These are phyloP conservation scores for Passalora sequoiae DNA, from an alignment of 2,329 filamentous ascomycete species.

Conservation along the genomic window DNA sequence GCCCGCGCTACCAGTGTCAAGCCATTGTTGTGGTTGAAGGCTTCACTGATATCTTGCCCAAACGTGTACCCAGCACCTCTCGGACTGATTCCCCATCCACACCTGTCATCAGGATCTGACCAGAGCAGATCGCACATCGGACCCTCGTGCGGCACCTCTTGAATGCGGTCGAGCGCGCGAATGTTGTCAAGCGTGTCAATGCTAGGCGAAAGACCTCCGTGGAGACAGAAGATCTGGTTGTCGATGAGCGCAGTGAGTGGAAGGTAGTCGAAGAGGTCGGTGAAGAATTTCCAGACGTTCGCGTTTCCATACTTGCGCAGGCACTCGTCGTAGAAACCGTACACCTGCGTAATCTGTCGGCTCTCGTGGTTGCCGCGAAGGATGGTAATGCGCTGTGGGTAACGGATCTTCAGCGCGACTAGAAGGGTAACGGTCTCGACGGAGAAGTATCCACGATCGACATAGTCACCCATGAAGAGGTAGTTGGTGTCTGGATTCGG, in stretches of 20 bases:
- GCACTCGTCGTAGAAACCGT: conserved; percentile 99
- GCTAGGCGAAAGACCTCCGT: conserved; percentile 92
- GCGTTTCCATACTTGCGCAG: conserved; percentile 98
- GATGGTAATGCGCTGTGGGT: conserved; percentile 95
- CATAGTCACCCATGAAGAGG: conserved; percentile 99
- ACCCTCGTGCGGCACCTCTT: conserved; percentile 96
- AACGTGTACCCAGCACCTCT: conserved; percentile 64
- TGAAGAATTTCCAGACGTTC: conserved; percentile 99
- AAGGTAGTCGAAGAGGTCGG: conserved; percentile 97
- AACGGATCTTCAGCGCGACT: conserved; percentile 95
- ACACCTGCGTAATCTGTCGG: conserved; percentile 97
- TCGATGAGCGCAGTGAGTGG: conserved; percentile 95
- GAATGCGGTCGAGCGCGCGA: conserved; percentile 86
- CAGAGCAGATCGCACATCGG: conserved; percentile 97
- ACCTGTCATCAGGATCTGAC: conserved; percentile 94
- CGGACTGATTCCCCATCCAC: conserved; percentile 63
- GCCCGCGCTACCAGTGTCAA: conserved; percentile 91
- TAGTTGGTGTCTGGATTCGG: conserved; percentile 99
- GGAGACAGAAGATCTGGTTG: conserved; percentile 98
- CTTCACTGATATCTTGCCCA: conserved; percentile 91
- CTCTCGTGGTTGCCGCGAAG: conserved; percentile 99
- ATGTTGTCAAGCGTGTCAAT: conserved; percentile 97
- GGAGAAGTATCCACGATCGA: conserved; percentile 97
- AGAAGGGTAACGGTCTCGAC: conserved; percentile 97
- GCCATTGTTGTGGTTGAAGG: conserved; percentile 98